A percentile compares a stretch with the other conserved stretches of the same genome.
Evolutionary conservation across 768 basidiomycete species (phyloP).

Genomic region (Leccinum longicurvipes): DNA sequence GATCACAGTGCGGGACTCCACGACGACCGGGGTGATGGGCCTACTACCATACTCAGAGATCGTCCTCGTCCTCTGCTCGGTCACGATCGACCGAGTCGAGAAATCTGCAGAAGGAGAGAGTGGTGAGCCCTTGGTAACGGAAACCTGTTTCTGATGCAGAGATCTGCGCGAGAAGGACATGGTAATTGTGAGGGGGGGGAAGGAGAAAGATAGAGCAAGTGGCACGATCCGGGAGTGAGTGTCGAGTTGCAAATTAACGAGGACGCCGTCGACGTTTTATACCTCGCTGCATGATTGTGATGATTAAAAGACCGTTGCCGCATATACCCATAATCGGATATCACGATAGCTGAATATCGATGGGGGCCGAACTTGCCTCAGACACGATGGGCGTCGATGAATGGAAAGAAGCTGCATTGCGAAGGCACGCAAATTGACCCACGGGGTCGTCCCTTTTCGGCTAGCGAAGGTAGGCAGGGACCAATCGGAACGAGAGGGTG

Average conservation of each 20-base stretch:
- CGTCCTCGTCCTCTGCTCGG: constrained; percentile 17
- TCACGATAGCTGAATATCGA: constrained; percentile 2
- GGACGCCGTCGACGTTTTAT: constrained; percentile 13
- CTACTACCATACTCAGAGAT: constrained; percentile 16
- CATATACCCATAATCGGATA: constrained; percentile 1
- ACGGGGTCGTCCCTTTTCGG: neutral
- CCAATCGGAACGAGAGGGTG: neutral
- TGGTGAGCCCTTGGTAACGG: constrained; percentile 9
- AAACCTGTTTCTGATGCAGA: constrained; percentile 4
- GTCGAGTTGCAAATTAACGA: neutral
- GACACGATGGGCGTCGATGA: constrained; percentile 21
- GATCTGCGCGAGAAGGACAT: constrained; percentile 21
- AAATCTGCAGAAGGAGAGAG: constrained; percentile 15
- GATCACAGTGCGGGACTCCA: constrained; percentile 14
- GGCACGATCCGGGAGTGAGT: neutral
- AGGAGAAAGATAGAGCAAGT: neutral
- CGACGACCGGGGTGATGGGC: constrained; percentile 10
- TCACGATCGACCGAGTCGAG: neutral
- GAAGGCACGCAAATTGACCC: constrained; percentile 1
- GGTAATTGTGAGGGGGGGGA: neutral
- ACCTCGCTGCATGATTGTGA: neutral
- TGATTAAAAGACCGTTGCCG: neutral
- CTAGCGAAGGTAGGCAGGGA: neutral
- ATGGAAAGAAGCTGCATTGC: constrained; percentile 3
- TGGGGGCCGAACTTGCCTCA: neutral